Evolutionary conservation across 192 early-diverging fungal genomes (phyloP).

Genomic region (Podochytrium sp.): DNA sequence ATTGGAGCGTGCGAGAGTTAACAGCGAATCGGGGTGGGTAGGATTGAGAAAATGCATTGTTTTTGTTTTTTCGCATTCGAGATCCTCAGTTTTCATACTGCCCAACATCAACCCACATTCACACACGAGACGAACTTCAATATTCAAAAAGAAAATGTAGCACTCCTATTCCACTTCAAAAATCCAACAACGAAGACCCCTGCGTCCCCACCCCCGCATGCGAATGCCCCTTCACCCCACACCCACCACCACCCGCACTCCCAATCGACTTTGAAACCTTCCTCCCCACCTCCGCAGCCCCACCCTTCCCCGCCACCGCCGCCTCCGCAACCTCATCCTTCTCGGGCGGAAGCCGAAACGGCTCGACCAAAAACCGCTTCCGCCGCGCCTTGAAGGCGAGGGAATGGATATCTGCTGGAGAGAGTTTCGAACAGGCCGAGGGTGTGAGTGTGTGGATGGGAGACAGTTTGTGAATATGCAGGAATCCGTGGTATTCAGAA

Average conservation of each 20-base stretch:
- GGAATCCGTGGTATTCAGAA: constrained; percentile 83
- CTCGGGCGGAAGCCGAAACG: constrained; percentile 94
- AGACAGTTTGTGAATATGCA: constrained; percentile 84
- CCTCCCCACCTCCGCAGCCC: background rate
- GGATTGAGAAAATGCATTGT: too few relatives aligned
- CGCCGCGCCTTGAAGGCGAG: constrained; percentile 87
- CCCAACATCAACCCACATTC: too few relatives aligned
- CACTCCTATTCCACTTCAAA: too few relatives aligned
- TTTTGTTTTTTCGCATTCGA: too few relatives aligned
- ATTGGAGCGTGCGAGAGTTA: too few relatives aligned
- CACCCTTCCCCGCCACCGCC: background rate
- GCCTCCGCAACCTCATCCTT: constrained; percentile 61
- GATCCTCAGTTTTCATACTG: too few relatives aligned
- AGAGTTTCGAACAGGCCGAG: constrained; percentile 40
- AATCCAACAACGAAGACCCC: background rate
- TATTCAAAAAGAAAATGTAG: too few relatives aligned
- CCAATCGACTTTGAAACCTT: background rate
- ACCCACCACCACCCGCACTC: background rate
- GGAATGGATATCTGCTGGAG: constrained; percentile 36
- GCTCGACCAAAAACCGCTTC: constrained; percentile 91
- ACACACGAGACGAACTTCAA: too few relatives aligned
- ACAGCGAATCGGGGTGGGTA: too few relatives aligned
- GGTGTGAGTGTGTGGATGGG: constrained; percentile 75
- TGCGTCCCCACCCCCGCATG: background rate
- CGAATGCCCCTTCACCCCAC: background rate